Percentiles rank a stretch among this genome's conserved stretches.
Evolutionary conservation across 257 asterid genomes (phyloP).

Genomic region (Salvia miltiorrhiza): DNA sequence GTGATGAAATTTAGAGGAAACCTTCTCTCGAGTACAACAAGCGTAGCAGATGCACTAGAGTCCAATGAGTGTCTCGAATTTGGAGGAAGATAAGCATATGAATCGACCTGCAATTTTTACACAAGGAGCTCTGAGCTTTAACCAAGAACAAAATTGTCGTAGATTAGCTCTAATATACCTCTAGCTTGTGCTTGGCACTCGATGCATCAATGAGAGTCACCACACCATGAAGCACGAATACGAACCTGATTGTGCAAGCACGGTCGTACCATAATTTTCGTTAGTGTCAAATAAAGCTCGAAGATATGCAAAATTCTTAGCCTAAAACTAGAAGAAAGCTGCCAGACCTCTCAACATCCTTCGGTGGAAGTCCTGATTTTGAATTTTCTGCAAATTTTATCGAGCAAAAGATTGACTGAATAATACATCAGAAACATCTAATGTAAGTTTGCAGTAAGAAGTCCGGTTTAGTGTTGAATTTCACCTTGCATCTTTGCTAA

Average conservation of each 20-base stretch:
- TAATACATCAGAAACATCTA: not conserved
- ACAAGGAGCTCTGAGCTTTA: slow-evolving; percentile 1
- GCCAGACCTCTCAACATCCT: slow-evolving; percentile 76
- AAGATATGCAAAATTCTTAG: not conserved
- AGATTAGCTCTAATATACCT: slow-evolving; percentile 40
- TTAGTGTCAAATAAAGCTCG: slow-evolving; percentile 3
- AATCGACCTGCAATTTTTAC: slow-evolving; percentile 69
- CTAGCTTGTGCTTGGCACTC: slow-evolving; percentile 43
- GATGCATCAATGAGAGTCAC: slow-evolving; percentile 49
- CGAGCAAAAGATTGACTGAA: not conserved
- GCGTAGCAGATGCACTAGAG: slow-evolving; percentile 61
- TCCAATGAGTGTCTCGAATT: slow-evolving; percentile 51
- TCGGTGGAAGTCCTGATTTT: slow-evolving; percentile 68
- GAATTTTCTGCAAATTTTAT: slow-evolving; percentile 50
- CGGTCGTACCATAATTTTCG: not conserved
- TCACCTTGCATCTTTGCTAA: slow-evolving; percentile 95
- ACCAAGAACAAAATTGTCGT: slow-evolving; percentile 5
- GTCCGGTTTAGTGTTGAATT: not conserved
- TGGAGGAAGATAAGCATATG: slow-evolving; percentile 90
- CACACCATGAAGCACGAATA: slow-evolving; percentile 71
- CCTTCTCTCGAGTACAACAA: slow-evolving; percentile 86
- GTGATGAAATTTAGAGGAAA: slow-evolving; percentile 22
- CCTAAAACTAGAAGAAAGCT: not conserved
- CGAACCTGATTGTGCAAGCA: slow-evolving; percentile 48
- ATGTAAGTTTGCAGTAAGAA: not conserved